A percentile compares a stretch with the other conserved stretches of the same genome.
These are phyloP conservation scores for Mycena crocata DNA, from an alignment of 768 basidiomycete species.

Conservation along the genomic window DNA sequence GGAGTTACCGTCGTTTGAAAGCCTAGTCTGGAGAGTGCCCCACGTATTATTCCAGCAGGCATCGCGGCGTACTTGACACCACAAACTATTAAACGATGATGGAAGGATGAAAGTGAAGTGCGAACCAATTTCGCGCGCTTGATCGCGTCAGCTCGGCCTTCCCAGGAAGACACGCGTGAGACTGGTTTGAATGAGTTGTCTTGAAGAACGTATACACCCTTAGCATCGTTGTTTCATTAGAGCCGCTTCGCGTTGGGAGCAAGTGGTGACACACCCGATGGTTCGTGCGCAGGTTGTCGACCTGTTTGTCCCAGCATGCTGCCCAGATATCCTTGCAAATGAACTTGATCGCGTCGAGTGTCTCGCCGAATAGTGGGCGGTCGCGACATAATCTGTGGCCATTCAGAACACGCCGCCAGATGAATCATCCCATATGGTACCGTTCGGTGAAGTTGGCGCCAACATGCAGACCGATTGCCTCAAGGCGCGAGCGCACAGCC, in stretches of 20 bases:
- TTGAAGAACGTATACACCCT: constrained; percentile 96
- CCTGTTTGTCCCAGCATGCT: constrained; percentile 93
- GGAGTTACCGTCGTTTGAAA: constrained; percentile 79
- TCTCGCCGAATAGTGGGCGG: constrained; percentile 79
- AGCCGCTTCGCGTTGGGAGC: neutral
- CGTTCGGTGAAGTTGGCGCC: constrained; percentile 89
- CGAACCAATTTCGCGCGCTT: constrained; percentile 78
- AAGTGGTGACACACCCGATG: constrained; percentile 72
- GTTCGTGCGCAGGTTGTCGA: constrained; percentile 95
- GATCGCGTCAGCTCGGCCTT: constrained; percentile 79
- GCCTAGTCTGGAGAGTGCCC: constrained; percentile 83
- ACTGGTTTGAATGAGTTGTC: constrained; percentile 93
- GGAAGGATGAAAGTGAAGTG: neutral
- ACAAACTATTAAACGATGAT: neutral
- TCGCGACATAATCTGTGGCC: constrained; percentile 77
- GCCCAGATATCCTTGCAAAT: constrained; percentile 97
- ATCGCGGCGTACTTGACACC: constrained; percentile 78
- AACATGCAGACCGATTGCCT: constrained; percentile 87
- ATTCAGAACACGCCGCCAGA: neutral
- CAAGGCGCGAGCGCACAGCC: constrained; percentile 73
- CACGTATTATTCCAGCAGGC: constrained; percentile 86
- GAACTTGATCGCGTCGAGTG: constrained; percentile 93
- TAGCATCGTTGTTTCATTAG: neutral
- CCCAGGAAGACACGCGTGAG: constrained; percentile 82
- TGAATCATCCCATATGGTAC: constrained; percentile 55